These are phyloP conservation scores for Chlorella vulgaris DNA, from an alignment of 139 green algal species.

Conservation along the genomic window DNA sequence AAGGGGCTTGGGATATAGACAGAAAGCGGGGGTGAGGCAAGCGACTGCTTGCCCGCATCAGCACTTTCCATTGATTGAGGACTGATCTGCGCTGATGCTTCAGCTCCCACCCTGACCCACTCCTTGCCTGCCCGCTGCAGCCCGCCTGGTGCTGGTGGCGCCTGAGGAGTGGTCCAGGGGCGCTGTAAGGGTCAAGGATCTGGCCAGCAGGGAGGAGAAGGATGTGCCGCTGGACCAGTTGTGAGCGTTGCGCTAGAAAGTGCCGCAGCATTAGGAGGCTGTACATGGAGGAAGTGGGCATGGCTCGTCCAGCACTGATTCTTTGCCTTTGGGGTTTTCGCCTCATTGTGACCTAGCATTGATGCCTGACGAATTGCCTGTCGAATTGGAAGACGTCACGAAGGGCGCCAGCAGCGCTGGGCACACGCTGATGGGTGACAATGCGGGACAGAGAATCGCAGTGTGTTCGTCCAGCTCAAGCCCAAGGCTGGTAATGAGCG, in stretches of 20 bases:
- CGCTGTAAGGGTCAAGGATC: slow-evolving; percentile 83
- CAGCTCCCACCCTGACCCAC: neutral
- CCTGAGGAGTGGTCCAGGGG: slow-evolving; percentile 82
- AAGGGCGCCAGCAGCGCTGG: no score
- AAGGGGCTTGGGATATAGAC: no score
- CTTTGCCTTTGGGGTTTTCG: no score
- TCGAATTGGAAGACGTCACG: no score
- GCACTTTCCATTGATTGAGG: no score
- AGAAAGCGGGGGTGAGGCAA: no score
- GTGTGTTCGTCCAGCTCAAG: neutral
- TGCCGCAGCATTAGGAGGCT: neutral
- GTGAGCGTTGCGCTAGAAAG: neutral
- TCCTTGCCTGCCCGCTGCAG: slow-evolving; percentile 18
- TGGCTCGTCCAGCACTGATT: neutral
- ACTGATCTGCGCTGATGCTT: neutral
- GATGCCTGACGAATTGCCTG: no score
- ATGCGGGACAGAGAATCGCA: no score
- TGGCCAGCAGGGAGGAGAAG: slow-evolving; percentile 74
- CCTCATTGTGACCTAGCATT: no score
- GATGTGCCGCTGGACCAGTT: slow-evolving; percentile 77
- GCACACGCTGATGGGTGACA: no score
- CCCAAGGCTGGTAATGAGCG: neutral
- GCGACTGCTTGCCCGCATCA: no score
- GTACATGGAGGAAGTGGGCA: neutral
- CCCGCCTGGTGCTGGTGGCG: slow-evolving; percentile 83